These are phyloP conservation scores for Hypoxylon sp. DNA, from an alignment of 2,329 filamentous ascomycete genomes.

Conservation along the genomic window DNA sequence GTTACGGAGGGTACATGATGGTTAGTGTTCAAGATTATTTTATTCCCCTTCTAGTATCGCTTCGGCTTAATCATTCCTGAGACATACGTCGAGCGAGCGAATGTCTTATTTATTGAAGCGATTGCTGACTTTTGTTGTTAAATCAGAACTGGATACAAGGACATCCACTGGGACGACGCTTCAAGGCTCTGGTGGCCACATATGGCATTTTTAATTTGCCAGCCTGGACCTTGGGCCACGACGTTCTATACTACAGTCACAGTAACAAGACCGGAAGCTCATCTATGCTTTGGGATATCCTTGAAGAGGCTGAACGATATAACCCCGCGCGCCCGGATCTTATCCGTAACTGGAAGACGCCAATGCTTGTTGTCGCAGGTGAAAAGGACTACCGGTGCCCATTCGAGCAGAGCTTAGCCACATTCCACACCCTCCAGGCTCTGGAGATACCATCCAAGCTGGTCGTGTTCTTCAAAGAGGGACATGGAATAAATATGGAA, in stretches of 20 bases:
- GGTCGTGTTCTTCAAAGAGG: slow-evolving; percentile 37
- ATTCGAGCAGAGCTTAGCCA: slow-evolving; percentile 49
- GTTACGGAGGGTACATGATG: slow-evolving; percentile 68
- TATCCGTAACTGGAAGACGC: slow-evolving; percentile 67
- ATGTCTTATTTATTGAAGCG: too few relatives aligned
- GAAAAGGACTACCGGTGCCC: slow-evolving; percentile 70
- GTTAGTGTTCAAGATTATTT: slow-evolving; percentile 67
- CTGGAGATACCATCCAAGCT: slow-evolving; percentile 35
- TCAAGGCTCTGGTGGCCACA: slow-evolving; percentile 65
- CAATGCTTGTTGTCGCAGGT: slow-evolving; percentile 77
- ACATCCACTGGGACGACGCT: slow-evolving; percentile 60
- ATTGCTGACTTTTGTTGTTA: too few relatives aligned
- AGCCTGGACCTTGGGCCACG: slow-evolving; percentile 41
- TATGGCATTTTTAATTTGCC: slow-evolving; percentile 54
- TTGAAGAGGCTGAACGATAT: slow-evolving; percentile 58
- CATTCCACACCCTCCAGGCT: slow-evolving; percentile 36
- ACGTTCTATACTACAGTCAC: slow-evolving; percentile 34
- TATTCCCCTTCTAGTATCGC: too few relatives aligned
- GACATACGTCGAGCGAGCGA: too few relatives aligned
- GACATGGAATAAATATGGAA: slow-evolving; percentile 22
- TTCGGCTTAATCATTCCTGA: too few relatives aligned
- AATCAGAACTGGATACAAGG: too few relatives aligned
- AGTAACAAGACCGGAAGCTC: slow-evolving; percentile 59
- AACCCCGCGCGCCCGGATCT: slow-evolving; percentile 57
- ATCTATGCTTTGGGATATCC: slow-evolving; percentile 54